Percentiles rank a stretch among this genome's conserved stretches.
phyloP scores from a whole-genome alignment of 1,284 basidiomycete species.

The Trametes hirsuta region DNA sequence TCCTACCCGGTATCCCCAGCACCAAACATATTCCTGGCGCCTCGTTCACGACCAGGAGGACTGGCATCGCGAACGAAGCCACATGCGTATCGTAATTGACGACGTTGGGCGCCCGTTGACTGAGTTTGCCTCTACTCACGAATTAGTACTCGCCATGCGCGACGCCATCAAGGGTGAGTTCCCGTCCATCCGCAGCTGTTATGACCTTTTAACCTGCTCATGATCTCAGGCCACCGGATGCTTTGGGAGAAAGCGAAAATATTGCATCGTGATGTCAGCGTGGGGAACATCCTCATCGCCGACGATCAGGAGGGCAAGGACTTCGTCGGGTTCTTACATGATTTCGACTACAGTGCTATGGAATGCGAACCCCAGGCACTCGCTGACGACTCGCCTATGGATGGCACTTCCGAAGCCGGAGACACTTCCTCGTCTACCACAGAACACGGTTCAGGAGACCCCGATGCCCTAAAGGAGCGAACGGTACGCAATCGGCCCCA shows the following conservation, averaged over 20 bases:
- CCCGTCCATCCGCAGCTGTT: not conserved
- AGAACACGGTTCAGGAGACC: not conserved
- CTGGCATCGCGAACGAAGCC: conserved; percentile 14
- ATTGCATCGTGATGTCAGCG: conserved; percentile 22
- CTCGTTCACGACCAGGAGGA: not conserved
- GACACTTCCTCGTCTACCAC: not conserved
- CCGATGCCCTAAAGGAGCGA: not conserved
- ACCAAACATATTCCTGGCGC: conserved; percentile 12
- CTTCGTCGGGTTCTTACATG: conserved; percentile 19
- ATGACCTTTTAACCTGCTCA: not conserved
- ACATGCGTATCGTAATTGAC: conserved; percentile 17
- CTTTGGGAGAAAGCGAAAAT: conserved; percentile 9
- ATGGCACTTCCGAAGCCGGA: not conserved
- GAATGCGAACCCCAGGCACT: not conserved
- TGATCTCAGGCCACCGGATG: conserved; percentile 1
- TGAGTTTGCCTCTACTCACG: conserved; percentile 8
- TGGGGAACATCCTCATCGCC: conserved; percentile 20
- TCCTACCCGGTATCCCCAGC: conserved; percentile 7
- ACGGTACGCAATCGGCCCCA: not conserved
- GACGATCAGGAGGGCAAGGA: not conserved
- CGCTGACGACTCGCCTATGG: not conserved
- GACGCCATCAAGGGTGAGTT: conserved; percentile 20
- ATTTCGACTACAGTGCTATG: conserved; percentile 22
- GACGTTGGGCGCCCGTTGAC: conserved; percentile 13
- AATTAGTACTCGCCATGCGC: conserved; percentile 12